Conservation (phyloP, 2,329 filamentous ascomycete genomes). For the Phoma herbarum region DNA sequence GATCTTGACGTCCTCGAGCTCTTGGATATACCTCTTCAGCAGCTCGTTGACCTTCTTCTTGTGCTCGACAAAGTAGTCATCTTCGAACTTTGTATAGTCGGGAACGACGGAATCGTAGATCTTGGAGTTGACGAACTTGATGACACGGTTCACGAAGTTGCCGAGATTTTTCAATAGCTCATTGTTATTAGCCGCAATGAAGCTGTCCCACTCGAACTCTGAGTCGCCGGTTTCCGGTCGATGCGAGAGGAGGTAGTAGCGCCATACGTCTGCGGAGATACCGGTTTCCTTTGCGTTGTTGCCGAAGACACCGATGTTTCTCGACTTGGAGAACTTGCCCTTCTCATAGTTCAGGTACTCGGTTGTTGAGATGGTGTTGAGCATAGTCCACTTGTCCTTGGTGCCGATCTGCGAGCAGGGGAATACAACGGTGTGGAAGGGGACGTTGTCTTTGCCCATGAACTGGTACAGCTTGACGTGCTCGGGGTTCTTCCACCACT, state of each 20-base stretch:
- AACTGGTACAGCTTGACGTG: constrained; percentile 88
- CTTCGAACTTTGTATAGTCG: constrained; percentile 66
- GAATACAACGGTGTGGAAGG: constrained; percentile 92
- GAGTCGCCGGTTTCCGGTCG: constrained; percentile 86
- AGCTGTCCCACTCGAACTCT: constrained; percentile 88
- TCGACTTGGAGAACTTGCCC: constrained; percentile 87
- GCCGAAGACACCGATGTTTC: constrained; percentile 89
- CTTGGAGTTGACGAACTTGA: constrained; percentile 77
- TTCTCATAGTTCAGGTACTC: constrained; percentile 66
- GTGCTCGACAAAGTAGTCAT: constrained; percentile 53
- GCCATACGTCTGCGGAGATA: constrained; percentile 86
- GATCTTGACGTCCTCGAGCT: constrained; percentile 76
- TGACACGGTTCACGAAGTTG: constrained; percentile 65
- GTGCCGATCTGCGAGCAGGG: constrained; percentile 87
- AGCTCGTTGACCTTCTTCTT: constrained; percentile 71
- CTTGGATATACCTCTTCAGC: constrained; percentile 71
- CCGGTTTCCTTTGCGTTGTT: constrained; percentile 89
- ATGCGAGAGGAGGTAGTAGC: constrained; percentile 87
- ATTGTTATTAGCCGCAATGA: constrained; percentile 87
- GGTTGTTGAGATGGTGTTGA: constrained; percentile 87
- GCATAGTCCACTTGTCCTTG: constrained; percentile 84
- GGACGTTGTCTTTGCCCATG: constrained; percentile 91
- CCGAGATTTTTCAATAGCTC: constrained; percentile 81
- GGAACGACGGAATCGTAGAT: constrained; percentile 74
- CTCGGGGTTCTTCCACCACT: constrained; percentile 93